A percentile compares a stretch with the other conserved stretches of the same genome.
phyloP scores from a whole-genome alignment of 2,329 filamentous ascomycete species.

The Apiospora pterosperma region DNA sequence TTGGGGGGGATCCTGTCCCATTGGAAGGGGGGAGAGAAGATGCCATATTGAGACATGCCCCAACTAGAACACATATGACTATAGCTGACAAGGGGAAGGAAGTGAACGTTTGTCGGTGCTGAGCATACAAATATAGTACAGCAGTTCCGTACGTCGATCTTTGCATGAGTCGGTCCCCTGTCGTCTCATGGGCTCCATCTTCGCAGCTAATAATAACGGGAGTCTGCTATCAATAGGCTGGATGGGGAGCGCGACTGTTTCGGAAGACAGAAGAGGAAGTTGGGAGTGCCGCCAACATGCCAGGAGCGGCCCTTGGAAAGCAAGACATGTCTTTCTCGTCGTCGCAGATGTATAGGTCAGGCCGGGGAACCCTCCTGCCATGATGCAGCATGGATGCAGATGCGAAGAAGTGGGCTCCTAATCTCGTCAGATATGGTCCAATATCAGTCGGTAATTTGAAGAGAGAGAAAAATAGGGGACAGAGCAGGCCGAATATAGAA shows the following conservation, averaged over 20 bases:
- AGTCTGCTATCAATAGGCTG: neutral
- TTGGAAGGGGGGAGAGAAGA: neutral
- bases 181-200: neutral
- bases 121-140: neutral
- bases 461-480: no score
- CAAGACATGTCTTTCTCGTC: neutral
- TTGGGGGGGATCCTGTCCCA: neutral
- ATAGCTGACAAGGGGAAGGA: neutral
- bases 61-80: neutral
- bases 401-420: neutral
- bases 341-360: neutral
- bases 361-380: neutral
- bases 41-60: neutral
- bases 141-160: neutral
- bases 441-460: no score
- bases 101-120: neutral
- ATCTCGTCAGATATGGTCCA: neutral
- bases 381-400: neutral
- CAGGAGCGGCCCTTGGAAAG: neutral
- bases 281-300: neutral
- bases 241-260: neutral
- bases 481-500: neutral
- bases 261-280: neutral
- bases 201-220: neutral
- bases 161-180: neutral